Conservation (phyloP, 2,329 filamentous ascomycete species). For the Daldinia eschscholtzii region DNA sequence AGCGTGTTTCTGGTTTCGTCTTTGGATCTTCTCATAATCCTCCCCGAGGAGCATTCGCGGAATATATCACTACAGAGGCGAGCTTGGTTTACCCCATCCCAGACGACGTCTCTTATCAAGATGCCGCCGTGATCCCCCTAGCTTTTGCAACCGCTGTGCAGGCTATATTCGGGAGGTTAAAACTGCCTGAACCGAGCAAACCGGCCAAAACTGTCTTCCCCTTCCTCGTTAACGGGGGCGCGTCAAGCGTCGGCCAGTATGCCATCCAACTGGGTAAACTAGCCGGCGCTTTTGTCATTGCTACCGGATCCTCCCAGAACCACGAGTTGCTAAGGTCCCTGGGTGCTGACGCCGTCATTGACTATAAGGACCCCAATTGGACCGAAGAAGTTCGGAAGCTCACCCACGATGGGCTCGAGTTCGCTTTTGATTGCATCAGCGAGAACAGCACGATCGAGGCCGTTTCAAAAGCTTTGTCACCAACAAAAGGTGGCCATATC, state of each 20-base stretch:
- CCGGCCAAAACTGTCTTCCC: conserved; percentile 52
- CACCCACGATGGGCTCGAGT: conserved; percentile 66
- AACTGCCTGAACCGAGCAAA: conserved; percentile 51
- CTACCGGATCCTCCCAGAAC: conserved; percentile 48
- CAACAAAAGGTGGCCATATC: conserved; percentile 50
- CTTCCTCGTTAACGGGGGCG: conserved; percentile 48
- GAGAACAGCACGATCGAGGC: conserved; percentile 46
- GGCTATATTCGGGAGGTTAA: conserved; percentile 50
- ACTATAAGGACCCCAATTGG: conserved; percentile 60
- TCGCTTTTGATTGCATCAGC: conserved; percentile 51
- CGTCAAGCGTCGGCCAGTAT: conserved; percentile 48
- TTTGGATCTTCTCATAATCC: conserved; percentile 48
- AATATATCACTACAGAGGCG: conserved; percentile 48
- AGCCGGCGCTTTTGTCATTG: conserved; percentile 47
- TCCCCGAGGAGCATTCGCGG: conserved; percentile 50
- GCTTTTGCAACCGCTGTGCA: conserved; percentile 61
- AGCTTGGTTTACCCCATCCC: conserved; percentile 51
- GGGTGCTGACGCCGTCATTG: conserved; percentile 49
- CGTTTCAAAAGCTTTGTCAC: conserved; percentile 48
- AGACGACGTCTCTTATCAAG: conserved; percentile 46
- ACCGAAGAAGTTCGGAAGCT: conserved; percentile 71
- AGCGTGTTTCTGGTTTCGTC: conserved; percentile 54
- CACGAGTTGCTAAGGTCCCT: conserved; percentile 46
- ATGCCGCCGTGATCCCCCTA: conserved; percentile 51
- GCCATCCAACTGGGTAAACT: conserved; percentile 50